A percentile compares a stretch with the other conserved stretches of the same genome.
These are phyloP conservation scores for Populus deltoides DNA, from an alignment of 345 rosid genomes.

Conservation along the genomic window DNA sequence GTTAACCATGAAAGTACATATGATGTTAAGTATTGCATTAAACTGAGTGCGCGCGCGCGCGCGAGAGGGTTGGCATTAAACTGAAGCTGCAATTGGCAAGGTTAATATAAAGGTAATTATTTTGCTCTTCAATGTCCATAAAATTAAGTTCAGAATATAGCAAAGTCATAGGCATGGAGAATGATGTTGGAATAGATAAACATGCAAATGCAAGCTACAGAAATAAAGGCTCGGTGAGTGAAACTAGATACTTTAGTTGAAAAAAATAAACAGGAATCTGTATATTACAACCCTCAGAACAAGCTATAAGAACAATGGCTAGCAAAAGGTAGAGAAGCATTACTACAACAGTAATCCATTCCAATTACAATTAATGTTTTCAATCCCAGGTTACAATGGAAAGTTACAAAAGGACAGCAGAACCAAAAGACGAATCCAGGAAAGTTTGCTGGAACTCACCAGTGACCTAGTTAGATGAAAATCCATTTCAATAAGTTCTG, in stretches of 20 bases:
- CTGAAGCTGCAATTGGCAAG: background rate
- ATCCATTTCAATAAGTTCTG: background rate
- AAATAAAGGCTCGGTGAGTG: background rate
- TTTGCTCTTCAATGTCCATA: background rate
- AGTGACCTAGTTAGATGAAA: background rate
- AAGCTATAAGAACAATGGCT: background rate
- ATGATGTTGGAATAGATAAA: background rate
- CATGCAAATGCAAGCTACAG: background rate
- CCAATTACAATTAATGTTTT: background rate
- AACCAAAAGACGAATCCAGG: background rate
- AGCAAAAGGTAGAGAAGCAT: background rate
- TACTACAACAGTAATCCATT: background rate
- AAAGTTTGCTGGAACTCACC: background rate
- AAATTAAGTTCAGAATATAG: background rate
- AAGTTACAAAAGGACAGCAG: background rate
- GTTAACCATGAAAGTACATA: background rate
- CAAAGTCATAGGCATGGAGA: background rate
- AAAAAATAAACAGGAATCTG: background rate
- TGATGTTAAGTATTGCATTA: background rate
- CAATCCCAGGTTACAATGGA: background rate
- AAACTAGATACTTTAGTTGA: background rate
- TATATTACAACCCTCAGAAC: background rate
- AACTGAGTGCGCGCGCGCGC: too few species aligned
- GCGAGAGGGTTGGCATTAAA: background rate
- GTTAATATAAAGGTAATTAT: background rate